Conservation (phyloP, 495 filamentous ascomycete genomes). For the Physcia stellaris region DNA sequence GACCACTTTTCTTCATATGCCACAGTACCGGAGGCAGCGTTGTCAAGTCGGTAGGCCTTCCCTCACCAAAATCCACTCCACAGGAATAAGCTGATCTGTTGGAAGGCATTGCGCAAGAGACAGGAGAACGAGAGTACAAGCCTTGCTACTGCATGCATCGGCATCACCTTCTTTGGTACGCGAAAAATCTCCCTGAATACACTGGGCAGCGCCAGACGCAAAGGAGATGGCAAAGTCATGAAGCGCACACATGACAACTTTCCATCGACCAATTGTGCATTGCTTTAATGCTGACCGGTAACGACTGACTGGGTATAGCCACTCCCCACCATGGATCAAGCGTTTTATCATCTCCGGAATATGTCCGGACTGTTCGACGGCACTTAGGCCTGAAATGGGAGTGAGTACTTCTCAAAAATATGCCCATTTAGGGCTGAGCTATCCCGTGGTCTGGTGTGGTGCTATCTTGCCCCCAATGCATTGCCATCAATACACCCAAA, state of each 20-base stretch:
- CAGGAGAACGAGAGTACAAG: slow-evolving; percentile 8
- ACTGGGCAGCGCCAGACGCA: too few relatives aligned
- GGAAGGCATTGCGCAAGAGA: slow-evolving; percentile 22
- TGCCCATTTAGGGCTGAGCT: too few relatives aligned
- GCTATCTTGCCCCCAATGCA: too few relatives aligned
- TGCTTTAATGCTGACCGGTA: neutral
- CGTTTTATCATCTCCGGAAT: too few relatives aligned
- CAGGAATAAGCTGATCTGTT: slow-evolving; percentile 40
- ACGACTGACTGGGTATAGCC: slow-evolving; percentile 19
- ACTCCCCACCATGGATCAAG: slow-evolving; percentile 54
- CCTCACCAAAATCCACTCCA: slow-evolving; percentile 7
- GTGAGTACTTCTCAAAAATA: too few relatives aligned
- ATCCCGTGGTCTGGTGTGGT: too few relatives aligned
- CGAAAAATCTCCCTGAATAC: too few relatives aligned
- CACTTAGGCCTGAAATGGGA: slow-evolving; percentile 40
- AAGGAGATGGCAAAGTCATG: too few relatives aligned
- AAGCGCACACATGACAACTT: too few relatives aligned
- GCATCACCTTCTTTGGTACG: slow-evolving; percentile 46
- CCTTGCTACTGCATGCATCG: slow-evolving; percentile 43
- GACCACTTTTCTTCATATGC: slow-evolving; percentile 50
- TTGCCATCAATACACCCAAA: too few relatives aligned
- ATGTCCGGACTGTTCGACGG: slow-evolving; percentile 37
- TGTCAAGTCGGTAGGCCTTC: slow-evolving; percentile 16
- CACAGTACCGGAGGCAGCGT: slow-evolving; percentile 53
- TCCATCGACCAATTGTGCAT: too few relatives aligned